Evolutionary conservation across 164 flowering plant species (phyloP).

Genomic region (Sextonia rubra): DNA sequence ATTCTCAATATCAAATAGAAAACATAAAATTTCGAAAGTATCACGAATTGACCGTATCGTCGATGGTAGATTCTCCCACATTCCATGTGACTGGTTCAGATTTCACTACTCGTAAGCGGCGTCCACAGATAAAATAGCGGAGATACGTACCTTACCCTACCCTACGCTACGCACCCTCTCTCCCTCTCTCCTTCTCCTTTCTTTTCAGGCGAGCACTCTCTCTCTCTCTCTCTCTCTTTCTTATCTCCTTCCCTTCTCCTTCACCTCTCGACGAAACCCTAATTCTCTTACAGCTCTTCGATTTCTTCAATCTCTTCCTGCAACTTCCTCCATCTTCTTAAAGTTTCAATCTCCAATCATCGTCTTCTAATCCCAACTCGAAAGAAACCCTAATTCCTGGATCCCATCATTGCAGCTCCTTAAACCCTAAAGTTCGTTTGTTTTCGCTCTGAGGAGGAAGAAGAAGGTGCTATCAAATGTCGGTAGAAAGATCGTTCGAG

Average conservation of each 20-base stretch:
- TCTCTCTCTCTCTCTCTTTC: neutral
- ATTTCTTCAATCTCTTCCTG: neutral
- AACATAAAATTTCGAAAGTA: no score
- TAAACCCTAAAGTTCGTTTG: no score
- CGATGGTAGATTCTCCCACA: no score
- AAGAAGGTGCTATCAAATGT: slow-evolving; percentile 30
- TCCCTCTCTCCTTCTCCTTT: no score
- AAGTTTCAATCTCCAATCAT: neutral
- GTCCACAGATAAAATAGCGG: no score
- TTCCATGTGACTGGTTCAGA: no score
- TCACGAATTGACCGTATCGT: no score
- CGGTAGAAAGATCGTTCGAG: slow-evolving; percentile 82
- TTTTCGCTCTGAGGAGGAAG: neutral
- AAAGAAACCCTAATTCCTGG: neutral
- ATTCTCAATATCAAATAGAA: no score
- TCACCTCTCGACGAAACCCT: neutral
- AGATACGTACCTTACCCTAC: no score
- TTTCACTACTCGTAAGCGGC: no score
- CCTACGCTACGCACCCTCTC: no score
- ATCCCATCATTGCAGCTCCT: neutral
- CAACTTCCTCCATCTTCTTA: neutral
- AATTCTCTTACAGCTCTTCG: neutral
- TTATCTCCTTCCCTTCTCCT: neutral
- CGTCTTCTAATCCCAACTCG: neutral
- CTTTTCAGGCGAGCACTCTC: no score